Percentiles rank a stretch among this genome's conserved stretches.
These are phyloP conservation scores for Talaromyces adpressus DNA, from an alignment of 495 filamentous ascomycete species.

Conservation along the genomic window DNA sequence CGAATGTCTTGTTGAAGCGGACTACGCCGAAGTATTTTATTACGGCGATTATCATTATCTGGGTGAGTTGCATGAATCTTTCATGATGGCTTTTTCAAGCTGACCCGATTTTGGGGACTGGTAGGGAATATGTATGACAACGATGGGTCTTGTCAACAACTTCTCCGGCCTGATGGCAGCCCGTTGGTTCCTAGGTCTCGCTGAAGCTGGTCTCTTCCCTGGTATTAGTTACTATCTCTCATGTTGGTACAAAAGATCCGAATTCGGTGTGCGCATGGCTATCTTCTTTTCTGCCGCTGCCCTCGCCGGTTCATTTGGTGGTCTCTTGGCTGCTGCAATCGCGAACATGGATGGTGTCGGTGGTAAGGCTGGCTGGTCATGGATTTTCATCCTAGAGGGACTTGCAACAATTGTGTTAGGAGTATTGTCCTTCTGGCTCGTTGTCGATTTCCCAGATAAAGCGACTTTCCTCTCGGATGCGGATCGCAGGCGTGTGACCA, in stretches of 20 bases:
- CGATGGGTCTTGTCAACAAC: conserved; percentile 76
- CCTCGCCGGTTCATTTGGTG: conserved; percentile 79
- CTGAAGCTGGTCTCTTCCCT: conserved; percentile 80
- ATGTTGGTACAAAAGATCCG: conserved; percentile 78
- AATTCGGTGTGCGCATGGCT: conserved; percentile 71
- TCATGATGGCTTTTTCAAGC: not conserved
- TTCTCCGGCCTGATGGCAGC: conserved; percentile 75
- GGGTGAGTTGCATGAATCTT: conserved; percentile 27
- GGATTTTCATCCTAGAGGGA: conserved; percentile 58
- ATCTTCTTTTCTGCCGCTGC: conserved; percentile 91
- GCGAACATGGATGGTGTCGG: conserved; percentile 66
- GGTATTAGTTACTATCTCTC: conserved; percentile 85
- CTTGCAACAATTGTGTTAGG: conserved; percentile 64
- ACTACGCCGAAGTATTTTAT: conserved; percentile 67
- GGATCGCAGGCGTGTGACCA: conserved; percentile 68
- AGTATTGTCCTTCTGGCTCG: conserved; percentile 71
- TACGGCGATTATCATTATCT: conserved; percentile 49
- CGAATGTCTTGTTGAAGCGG: conserved; percentile 80
- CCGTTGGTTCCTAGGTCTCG: conserved; percentile 77
- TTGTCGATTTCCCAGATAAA: conserved; percentile 82
- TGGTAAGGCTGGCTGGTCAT: conserved; percentile 63
- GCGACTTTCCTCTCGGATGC: conserved; percentile 67
- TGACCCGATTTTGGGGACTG: not conserved
- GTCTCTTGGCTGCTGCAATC: conserved; percentile 73
- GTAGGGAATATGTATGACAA: conserved; percentile 73